Evolutionary conservation across 2,329 filamentous ascomycete genomes (phyloP).

Genomic region (Sporothrix globosa): DNA sequence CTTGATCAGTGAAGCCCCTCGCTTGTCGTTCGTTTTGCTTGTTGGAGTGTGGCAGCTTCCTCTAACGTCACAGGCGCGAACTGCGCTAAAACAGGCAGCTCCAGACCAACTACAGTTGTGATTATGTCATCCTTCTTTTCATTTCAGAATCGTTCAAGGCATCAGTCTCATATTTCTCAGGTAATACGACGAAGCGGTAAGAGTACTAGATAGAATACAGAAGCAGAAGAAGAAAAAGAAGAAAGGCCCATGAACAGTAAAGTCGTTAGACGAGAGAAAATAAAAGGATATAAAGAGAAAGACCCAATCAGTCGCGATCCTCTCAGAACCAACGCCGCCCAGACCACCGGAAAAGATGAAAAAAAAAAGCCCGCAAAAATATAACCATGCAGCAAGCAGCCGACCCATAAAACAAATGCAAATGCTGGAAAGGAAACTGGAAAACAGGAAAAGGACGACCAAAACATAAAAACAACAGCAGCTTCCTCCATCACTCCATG

Average conservation of each 20-base stretch:
- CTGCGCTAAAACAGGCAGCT: not conserved
- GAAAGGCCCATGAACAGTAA: too few species aligned
- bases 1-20: not conserved
- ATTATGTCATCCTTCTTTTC: not conserved
- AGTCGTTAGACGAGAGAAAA: not conserved
- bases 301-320: not conserved
- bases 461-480: not conserved
- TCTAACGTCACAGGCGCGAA: conserved; percentile 4
- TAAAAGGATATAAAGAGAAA: not conserved
- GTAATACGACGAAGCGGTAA: not conserved
- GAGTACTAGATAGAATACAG: conserved; percentile 9
- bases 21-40: not conserved
- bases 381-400: not conserved
- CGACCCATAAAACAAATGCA: not conserved
- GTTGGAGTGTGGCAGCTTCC: not conserved
- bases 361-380: conserved; percentile 7
- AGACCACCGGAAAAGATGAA: not conserved
- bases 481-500: conserved; percentile 49
- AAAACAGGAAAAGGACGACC: not conserved
- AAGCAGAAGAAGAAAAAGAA: not conserved
- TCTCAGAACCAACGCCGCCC: not conserved
- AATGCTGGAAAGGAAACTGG: conserved; percentile 1
- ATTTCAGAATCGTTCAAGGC: not conserved
- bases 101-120: not conserved
- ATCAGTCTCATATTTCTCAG: conserved; percentile 18